Base-by-base conservation (phyloP, 192 early-diverging fungal species). In the Gorgonomyces haynaldii region DNA sequence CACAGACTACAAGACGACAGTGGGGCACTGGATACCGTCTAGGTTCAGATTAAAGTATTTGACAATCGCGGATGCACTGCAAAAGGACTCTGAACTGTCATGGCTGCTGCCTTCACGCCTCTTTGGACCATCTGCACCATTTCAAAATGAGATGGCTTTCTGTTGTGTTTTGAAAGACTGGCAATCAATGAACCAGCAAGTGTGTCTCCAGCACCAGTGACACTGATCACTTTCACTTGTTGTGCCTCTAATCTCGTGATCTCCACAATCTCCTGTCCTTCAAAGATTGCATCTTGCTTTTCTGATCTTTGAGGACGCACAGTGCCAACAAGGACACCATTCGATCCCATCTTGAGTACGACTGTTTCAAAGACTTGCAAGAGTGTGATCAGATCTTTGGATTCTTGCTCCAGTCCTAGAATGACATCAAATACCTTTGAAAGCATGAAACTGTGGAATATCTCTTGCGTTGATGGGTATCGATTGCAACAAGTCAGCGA, bases 191-290 rank as follows among this genome's bases (percentile, higher is more conserved):
- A 12, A 12, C 56, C 56, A 3, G 30, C 56, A 10, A 57, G 6
- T 25, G 51, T 38, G 31, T 57, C 56, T 7, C 56, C 56, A 28
- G 56, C 56, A 30, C 56, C 56, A n/a, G 53, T 47, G 8, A 57
- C 48, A 17, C 19, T 46, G 16, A 55, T 36, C 15, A 35, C 35
- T 13, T 24, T 19, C 4, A 53, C 30, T 27, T 2, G 2, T 15
- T 27, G 9, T n/a, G n/a, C n/a, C n/a, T n/a, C n/a, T n/a, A n/a
- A n/a, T n/a, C n/a, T n/a, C n/a, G n/a, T n/a, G n/a, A n/a, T n/a
- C 13, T 17, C 12, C 4, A 23, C 20, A 17, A 41, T 17, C 4
- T 15, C 20, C 7, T 17, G 20, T 22, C 8, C 5, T 41, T 17
- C 24, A 4, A 8, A 31, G 5, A 5, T 31, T 12, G 12, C 12